These are phyloP conservation scores for Grosmannia penicillata DNA, from an alignment of 2,329 filamentous ascomycete species.

Conservation along the genomic window DNA sequence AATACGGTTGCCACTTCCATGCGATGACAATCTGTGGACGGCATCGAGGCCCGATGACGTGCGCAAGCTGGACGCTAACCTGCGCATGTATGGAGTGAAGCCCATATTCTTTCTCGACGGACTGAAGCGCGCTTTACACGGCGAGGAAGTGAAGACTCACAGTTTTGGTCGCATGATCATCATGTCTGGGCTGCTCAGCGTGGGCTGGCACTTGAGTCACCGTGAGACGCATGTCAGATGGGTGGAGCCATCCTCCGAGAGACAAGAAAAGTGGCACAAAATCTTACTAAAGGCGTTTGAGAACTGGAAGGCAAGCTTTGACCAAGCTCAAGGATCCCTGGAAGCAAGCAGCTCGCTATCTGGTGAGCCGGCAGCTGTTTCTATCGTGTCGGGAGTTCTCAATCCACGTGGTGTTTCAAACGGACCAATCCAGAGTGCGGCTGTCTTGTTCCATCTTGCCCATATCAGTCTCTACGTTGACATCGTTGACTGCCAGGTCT, in stretches of 20 bases:
- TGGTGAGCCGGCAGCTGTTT: neutral
- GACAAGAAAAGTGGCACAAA: slow-evolving; percentile 63
- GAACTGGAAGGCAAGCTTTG: slow-evolving; percentile 75
- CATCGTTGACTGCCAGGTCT: slow-evolving; percentile 81
- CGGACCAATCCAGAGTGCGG: slow-evolving; percentile 61
- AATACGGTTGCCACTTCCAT: slow-evolving; percentile 71
- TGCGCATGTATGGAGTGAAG: slow-evolving; percentile 66
- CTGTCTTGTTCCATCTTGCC: slow-evolving; percentile 70
- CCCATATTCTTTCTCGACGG: slow-evolving; percentile 72
- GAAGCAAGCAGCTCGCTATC: slow-evolving; percentile 13
- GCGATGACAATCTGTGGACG: slow-evolving; percentile 76
- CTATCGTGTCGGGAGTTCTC: slow-evolving; percentile 14
- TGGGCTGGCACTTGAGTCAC: slow-evolving; percentile 84
- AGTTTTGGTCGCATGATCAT: slow-evolving; percentile 80
- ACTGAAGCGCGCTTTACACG: slow-evolving; percentile 69
- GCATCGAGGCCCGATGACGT: slow-evolving; percentile 66
- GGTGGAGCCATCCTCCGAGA: slow-evolving; percentile 47
- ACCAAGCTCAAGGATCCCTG: slow-evolving; percentile 41
- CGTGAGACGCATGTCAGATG: slow-evolving; percentile 74
- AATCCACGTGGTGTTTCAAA: slow-evolving; percentile 34
- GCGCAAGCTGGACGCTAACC: slow-evolving; percentile 58
- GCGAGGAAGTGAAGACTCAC: slow-evolving; percentile 68
- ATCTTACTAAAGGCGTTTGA: slow-evolving; percentile 69
- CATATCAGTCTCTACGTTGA: slow-evolving; percentile 84
- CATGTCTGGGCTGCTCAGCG: slow-evolving; percentile 79